phyloP scores from a whole-genome alignment of 2,329 filamentous ascomycete genomes.

The Talaromyces sp. region DNA sequence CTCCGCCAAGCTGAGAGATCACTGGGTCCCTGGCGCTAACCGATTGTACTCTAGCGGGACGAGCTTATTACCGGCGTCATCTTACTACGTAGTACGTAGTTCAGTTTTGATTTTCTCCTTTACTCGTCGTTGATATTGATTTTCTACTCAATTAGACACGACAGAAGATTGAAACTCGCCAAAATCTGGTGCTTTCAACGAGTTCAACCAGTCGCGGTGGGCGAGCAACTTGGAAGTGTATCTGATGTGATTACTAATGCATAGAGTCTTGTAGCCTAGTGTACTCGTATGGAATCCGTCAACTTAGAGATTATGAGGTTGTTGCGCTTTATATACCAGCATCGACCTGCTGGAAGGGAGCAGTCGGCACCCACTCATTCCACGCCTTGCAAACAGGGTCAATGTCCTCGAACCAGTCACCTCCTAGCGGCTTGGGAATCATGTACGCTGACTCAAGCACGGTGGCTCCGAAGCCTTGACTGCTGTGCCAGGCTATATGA shows the following conservation, averaged over 20 bases:
- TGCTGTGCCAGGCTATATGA: neutral
- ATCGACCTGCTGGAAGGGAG: neutral
- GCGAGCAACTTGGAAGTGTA: too few species aligned
- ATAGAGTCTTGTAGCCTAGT: too few species aligned
- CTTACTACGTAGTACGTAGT: too few species aligned
- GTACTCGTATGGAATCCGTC: too few species aligned
- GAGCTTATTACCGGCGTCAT: conserved; percentile 4
- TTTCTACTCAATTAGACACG: neutral
- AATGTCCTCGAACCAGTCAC: neutral
- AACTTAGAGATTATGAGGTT: too few species aligned
- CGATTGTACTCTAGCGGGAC: neutral
- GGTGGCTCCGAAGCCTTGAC: neutral
- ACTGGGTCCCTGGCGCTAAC: neutral
- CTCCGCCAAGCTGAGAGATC: neutral
- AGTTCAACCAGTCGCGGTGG: too few species aligned
- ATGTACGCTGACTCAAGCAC: neutral
- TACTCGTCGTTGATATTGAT: neutral
- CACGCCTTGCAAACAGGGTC: neutral
- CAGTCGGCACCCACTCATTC: neutral
- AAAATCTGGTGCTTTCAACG: neutral
- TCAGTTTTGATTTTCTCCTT: neutral
- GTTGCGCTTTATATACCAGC: neutral
- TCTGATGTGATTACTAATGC: too few species aligned
- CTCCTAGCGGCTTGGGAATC: neutral
- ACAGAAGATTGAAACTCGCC: too few species aligned